These are phyloP conservation scores for Lumnitzera racemosa DNA, from an alignment of 345 rosid genomes.

Conservation along the genomic window DNA sequence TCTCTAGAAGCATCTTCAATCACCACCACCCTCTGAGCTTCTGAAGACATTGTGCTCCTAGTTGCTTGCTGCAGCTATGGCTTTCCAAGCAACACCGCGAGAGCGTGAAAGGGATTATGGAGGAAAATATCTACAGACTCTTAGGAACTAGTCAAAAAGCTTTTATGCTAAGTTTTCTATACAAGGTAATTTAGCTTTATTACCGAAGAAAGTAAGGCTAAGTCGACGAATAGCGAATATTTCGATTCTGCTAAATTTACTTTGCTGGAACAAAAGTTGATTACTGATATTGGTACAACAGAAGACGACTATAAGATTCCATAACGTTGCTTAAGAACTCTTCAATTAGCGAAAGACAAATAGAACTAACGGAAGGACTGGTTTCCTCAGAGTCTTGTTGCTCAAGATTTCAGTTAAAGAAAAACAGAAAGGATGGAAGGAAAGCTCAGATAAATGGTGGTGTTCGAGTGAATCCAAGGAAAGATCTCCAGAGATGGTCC, in stretches of 20 bases:
- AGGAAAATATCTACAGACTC: neutral
- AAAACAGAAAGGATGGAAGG: neutral
- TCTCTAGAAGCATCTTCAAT: constrained; percentile 38
- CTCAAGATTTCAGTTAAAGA: neutral
- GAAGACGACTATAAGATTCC: neutral
- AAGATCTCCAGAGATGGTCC: constrained; percentile 13
- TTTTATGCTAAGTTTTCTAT: no score
- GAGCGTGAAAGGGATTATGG: neutral
- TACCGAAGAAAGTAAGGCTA: neutral
- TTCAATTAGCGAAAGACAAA: no score
- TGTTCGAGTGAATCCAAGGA: constrained; percentile 18
- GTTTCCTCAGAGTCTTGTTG: neutral
- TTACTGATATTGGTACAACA: neutral
- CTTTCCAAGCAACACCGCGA: no score
- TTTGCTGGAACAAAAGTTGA: neutral
- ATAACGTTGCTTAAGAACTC: no score
- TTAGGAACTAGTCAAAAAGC: no score
- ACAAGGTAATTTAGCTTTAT: no score
- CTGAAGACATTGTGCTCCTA: constrained; percentile 18
- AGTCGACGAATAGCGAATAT: neutral
- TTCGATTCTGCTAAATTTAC: neutral
- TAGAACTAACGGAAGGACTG: no score
- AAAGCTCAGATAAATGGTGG: constrained; percentile 1
- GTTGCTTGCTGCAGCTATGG: neutral
- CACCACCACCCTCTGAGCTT: constrained; percentile 37